Conservation (phyloP, 805 yeast genomes). For the Ogataea corticis region DNA sequence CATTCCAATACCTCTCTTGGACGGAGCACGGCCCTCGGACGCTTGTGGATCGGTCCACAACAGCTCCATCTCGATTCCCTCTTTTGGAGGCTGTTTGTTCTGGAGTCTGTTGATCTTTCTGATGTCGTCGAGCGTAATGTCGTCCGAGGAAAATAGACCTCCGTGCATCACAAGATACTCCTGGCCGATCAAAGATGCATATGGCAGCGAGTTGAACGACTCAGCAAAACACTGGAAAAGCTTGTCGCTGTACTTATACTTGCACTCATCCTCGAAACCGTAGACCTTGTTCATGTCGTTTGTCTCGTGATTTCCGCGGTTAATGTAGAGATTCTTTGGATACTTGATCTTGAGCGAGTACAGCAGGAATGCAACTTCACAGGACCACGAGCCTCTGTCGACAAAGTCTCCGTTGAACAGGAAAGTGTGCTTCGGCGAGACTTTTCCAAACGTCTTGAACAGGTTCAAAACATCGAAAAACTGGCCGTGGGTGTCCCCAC, state of each 20-base stretch:
- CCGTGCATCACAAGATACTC: slow-evolving; percentile 93
- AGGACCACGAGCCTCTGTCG: slow-evolving; percentile 97
- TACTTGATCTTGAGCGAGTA: slow-evolving; percentile 74
- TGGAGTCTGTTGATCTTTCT: slow-evolving; percentile 68
- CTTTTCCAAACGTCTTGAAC: slow-evolving; percentile 73
- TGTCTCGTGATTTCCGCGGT: slow-evolving; percentile 97
- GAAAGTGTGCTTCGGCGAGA: slow-evolving; percentile 65
- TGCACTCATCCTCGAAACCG: slow-evolving; percentile 96
- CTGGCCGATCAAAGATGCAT: slow-evolving; percentile 76
- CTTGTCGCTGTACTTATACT: slow-evolving; percentile 79
- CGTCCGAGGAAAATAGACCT: slow-evolving; percentile 82
- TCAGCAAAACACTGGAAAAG: slow-evolving; percentile 82
- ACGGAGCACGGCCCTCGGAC: slow-evolving; percentile 74
- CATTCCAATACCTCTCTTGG: slow-evolving; percentile 92
- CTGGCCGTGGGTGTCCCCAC: slow-evolving; percentile 99
- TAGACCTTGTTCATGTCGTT: slow-evolving; percentile 95
- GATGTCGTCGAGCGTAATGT: slow-evolving; percentile 71
- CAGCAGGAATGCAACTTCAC: slow-evolving; percentile 85
- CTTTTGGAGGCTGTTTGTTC: slow-evolving; percentile 77
- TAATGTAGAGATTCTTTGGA: slow-evolving; percentile 71
- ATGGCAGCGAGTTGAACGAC: slow-evolving; percentile 82
- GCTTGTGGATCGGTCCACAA: slow-evolving; percentile 97
- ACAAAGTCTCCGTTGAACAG: slow-evolving; percentile 97
- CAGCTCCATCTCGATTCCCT: slow-evolving; percentile 93
- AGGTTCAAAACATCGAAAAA: slow-evolving; percentile 85